Base-by-base conservation (phyloP, 2,329 filamentous ascomycete genomes). In the Ceratocystis cubensis region DNA sequence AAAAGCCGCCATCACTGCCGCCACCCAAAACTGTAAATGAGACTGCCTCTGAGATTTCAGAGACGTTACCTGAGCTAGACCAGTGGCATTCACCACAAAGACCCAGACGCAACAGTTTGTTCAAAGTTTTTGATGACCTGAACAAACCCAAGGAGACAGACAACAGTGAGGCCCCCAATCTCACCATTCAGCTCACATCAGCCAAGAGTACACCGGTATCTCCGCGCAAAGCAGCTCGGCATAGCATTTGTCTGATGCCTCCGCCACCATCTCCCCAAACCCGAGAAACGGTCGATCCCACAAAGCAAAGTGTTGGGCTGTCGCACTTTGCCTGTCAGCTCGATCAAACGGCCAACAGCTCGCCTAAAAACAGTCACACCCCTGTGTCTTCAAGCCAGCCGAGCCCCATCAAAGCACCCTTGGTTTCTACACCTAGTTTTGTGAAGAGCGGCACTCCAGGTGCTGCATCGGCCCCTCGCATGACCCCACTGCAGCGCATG, bases 401-500 rank as follows among this genome's bases (percentile, higher is more conserved):
- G 13, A 57, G n/a, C 25, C 53, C 61, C 28, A 37, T 28, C 10
- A 48, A 22, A 28, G 6, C 61, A 30, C 25, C 61, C 17, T 8
- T 63, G 61, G 7, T 10, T 45, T 33, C 61, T 20, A 22, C 3
- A 17, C 41, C 71, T 66, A 28, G n/a, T 10, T 25, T 61, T 2
- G 41, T 46, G 7, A 56, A 28, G 61, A 67, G 61, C 7, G 68
- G 69, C 25, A 78, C 77, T 0, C 76, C 78, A 2, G 70, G 72
- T 3, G 37, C 37, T 41, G 76, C 76, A 2, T 74, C 73, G 15
- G 68, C 70, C 2, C 75, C 77, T 2, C 71, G 71, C 20, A 73
- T 78, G 70, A 84, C 82, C 0, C 81, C 82, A 2, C 74, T 84
- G 3, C 81, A 84, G 69, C 79, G 81, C 56, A 76, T 84, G 37